Percentiles rank a stretch among this genome's conserved stretches.
Evolutionary conservation across 225 moss, liverwort and hornwort species (phyloP).

Genomic region (Climacium dendroides): DNA sequence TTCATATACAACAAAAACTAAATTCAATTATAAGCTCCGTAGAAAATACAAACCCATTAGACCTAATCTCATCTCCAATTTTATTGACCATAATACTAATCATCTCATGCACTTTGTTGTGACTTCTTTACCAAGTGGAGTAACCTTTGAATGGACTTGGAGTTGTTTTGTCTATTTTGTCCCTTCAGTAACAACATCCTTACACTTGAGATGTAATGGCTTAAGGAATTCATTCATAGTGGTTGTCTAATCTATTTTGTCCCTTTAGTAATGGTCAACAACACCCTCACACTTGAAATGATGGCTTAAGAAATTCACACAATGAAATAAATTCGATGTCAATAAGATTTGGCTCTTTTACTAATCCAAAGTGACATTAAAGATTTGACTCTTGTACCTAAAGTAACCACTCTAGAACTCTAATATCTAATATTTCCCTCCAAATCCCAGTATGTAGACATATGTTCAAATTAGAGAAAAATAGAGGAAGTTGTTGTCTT

Average conservation of each 20-base stretch:
- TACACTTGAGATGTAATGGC: too few relatives aligned
- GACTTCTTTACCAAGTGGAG: not conserved
- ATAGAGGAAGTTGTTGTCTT: too few relatives aligned
- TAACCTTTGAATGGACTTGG: not conserved
- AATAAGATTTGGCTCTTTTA: not conserved
- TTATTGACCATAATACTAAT: not conserved
- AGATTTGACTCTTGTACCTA: not conserved
- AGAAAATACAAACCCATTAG: rapidly evolving
- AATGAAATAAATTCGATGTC: not conserved
- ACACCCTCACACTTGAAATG: not conserved
- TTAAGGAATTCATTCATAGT: not conserved
- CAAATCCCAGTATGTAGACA: too few relatives aligned
- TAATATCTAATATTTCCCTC: too few relatives aligned
- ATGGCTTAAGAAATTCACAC: not conserved
- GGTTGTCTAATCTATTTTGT: too few relatives aligned
- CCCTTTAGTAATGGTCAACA: rapidly evolving
- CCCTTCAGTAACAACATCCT: too few relatives aligned
- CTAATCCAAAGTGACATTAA: not conserved
- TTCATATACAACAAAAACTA: not conserved
- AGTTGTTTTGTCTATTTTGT: too few relatives aligned
- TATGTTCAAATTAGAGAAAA: too few relatives aligned
- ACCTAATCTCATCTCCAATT: too few relatives aligned
- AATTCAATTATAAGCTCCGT: rapidly evolving
- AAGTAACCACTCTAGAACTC: too few relatives aligned
- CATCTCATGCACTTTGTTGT: not conserved